These are phyloP conservation scores for Calonectria pseudoreteaudii DNA, from an alignment of 2,329 filamentous ascomycete species.

Conservation along the genomic window DNA sequence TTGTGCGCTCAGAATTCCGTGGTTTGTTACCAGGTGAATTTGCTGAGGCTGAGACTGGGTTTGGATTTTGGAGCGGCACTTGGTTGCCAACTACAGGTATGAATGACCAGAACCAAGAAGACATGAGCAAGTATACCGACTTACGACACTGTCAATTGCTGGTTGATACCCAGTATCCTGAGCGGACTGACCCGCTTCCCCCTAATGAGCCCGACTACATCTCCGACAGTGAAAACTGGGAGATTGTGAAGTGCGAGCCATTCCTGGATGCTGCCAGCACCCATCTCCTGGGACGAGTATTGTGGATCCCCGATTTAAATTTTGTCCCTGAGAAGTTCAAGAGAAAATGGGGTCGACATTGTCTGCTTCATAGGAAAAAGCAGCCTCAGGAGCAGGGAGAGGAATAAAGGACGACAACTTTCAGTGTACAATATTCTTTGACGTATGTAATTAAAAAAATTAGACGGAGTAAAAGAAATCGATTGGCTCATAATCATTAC, in stretches of 20 bases:
- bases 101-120: conserved; percentile 92
- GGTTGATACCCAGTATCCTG: conserved; percentile 86
- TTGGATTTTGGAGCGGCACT: conserved; percentile 84
- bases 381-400: background rate
- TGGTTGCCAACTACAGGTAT: conserved; percentile 86
- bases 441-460: background rate
- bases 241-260: conserved; percentile 76
- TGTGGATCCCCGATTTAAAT: conserved; percentile 83
- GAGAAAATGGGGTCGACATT: conserved; percentile 90
- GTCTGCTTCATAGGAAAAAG: conserved; percentile 74
- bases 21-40: conserved; percentile 94
- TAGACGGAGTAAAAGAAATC: background rate
- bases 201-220: conserved; percentile 84
- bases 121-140: conserved; percentile 86
- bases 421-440: background rate
- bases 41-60: conserved; percentile 75
- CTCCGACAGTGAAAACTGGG: conserved; percentile 80
- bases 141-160: conserved; percentile 82
- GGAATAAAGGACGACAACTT: background rate
- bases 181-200: conserved; percentile 61
- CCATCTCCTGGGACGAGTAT: conserved; percentile 76
- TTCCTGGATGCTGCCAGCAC: conserved; percentile 88
- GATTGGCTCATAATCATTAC: background rate
- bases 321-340: conserved; percentile 76
- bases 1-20: conserved; percentile 89